Evolutionary conservation across 176 grass and related monocot species (phyloP).

Genomic region (Eragrostis curvula): DNA sequence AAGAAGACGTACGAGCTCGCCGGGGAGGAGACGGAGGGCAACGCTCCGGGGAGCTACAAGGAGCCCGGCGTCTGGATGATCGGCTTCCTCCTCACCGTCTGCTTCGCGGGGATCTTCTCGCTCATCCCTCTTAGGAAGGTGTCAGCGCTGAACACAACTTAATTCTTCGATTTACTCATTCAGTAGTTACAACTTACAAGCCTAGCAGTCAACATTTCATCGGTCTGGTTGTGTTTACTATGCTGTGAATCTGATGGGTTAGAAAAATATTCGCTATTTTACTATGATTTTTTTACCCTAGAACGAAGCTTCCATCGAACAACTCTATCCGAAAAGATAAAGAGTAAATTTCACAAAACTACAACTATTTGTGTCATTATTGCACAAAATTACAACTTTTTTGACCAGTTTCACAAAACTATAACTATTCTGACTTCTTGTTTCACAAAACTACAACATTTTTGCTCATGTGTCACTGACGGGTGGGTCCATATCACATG

Average conservation of each 20-base stretch:
- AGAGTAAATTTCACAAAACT: too few species aligned
- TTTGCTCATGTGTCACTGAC: too few species aligned
- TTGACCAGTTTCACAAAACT: too few species aligned
- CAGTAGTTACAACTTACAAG: not conserved
- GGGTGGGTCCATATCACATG: too few species aligned
- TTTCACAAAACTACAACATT: too few species aligned
- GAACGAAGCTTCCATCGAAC: too few species aligned
- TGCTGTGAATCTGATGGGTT: too few species aligned
- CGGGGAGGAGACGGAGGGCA: conserved; percentile 74
- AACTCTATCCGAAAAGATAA: too few species aligned
- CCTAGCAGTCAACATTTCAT: not conserved
- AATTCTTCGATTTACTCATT: not conserved
- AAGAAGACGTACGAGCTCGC: conserved; percentile 83
- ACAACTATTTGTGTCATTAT: too few species aligned
- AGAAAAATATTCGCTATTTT: not conserved
- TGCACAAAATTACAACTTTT: too few species aligned
- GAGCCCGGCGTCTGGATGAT: conserved; percentile 92
- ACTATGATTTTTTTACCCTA: not conserved
- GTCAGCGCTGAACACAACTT: conserved; percentile 1
- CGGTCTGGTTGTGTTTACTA: too few species aligned
- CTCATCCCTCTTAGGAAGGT: conserved; percentile 95
- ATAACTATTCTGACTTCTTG: too few species aligned
- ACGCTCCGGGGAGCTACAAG: conserved; percentile 88
- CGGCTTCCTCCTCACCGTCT: conserved; percentile 82
- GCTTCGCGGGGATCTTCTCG: conserved; percentile 80